Evolutionary conservation across 2,329 filamentous ascomycete species (phyloP), one percentile per base, ranked within the genome.

Genomic region (Hymenoscyphus scutula): DNA sequence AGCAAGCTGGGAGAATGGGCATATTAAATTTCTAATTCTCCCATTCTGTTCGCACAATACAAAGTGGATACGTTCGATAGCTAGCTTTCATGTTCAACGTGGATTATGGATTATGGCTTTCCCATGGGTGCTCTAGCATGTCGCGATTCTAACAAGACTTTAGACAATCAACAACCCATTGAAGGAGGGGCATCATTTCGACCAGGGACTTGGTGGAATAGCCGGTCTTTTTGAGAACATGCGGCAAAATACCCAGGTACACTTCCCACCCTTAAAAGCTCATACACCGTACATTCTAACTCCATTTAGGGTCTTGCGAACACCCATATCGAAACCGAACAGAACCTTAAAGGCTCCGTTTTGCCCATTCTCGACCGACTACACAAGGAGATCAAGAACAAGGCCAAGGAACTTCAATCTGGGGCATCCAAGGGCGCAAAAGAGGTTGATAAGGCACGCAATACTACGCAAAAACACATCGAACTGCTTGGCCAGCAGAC

Each of bases 301-400:
- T 55, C 65, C 17, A 15, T 53, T 17, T 68, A 96, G 83, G 90
- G 89, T 54, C 84, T 98, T 72, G 86, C 92, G 72, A 96, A 95
- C 77, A 89, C 90, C 73, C 94, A 97, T 76, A 79, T 89, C 70
- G 94, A 98, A 76, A 97, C 93, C 5, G 92, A 95, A 71, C 95
- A 95, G 81, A 91, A 87, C 70, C 83, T 99, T 69, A 96, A 94
- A 78, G 89, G 88, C 64, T 88, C 88, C 15, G 90, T 98, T 32
- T 82, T 97, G 23, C 95, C 94, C 41, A 88, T 94, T 67, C 88
- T 99, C 73, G 91, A 96, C 71, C 89, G 92, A 59, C 82, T 99
- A 56, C 93, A 98, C 80, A 89, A 91, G 75, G 95, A 98, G 76
- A 95, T 99, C 81, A 99, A 98, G 84, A 88, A 90, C 79, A 98